Conservation (phyloP, 2,329 filamentous ascomycete genomes). For the Endoconidiophora laricicola region DNA sequence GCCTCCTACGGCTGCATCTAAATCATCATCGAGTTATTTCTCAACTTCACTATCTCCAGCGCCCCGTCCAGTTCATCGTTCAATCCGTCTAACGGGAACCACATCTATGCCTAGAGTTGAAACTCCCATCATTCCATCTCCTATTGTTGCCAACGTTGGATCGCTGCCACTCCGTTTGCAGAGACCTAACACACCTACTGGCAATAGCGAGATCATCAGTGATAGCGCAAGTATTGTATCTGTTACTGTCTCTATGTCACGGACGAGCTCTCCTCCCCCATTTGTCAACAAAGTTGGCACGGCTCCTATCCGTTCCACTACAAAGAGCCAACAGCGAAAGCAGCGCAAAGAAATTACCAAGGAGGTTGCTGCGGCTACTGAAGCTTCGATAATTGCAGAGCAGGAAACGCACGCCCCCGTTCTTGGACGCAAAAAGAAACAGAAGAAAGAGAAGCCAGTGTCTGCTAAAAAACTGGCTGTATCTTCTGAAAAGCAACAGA, state of each 20-base stretch:
- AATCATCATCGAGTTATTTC: background rate
- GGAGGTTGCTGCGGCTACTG: constrained; percentile 43
- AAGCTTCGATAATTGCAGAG: constrained; percentile 33
- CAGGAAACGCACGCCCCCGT: constrained; percentile 52
- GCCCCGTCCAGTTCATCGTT: constrained; percentile 3
- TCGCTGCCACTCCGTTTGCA: constrained; percentile 20
- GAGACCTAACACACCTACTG: constrained; percentile 44
- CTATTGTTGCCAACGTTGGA: background rate
- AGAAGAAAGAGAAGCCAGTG: constrained; percentile 50
- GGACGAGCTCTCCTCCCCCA: constrained; percentile 55
- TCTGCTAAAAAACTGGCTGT: background rate
- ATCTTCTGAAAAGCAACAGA: too few relatives aligned
- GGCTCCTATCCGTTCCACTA: constrained; percentile 50
- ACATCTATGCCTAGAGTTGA: background rate
- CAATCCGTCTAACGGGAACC: constrained; percentile 6
- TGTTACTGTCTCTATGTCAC: constrained; percentile 47
- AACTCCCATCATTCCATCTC: constrained; percentile 29
- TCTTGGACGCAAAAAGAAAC: constrained; percentile 67
- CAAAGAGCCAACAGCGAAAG: constrained; percentile 67
- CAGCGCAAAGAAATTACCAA: constrained; percentile 47
- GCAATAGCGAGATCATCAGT: constrained; percentile 57
- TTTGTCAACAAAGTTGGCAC: constrained; percentile 40
- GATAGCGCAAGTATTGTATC: constrained; percentile 63
- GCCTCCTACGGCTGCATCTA: background rate
- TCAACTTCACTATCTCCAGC: constrained; percentile 2